Evolutionary conservation across 331 rosid species (phyloP).

Genomic region (Rosa hybrid): DNA sequence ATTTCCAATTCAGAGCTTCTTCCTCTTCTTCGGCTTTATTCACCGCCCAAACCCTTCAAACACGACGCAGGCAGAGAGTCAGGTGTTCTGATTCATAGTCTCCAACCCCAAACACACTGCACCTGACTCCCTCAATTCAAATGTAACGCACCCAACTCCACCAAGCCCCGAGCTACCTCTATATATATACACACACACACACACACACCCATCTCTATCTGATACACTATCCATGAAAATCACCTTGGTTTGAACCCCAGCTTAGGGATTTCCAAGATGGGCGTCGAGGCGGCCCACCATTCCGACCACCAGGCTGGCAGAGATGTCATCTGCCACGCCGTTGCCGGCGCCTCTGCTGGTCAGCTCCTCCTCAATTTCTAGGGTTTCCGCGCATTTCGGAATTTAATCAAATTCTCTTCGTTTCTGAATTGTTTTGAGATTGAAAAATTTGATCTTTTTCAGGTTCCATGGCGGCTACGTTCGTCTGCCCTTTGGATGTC

Average conservation of each 20-base stretch:
- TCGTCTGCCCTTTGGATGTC: constrained; percentile 95
- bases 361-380: constrained; percentile 11
- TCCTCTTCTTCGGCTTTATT: background rate
- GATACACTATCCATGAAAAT: constrained; percentile 10
- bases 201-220: background rate
- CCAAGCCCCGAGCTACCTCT: background rate
- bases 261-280: constrained; percentile 43
- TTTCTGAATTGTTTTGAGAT: background rate
- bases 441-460: constrained; percentile 27
- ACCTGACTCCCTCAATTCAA: background rate
- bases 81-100: background rate
- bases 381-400: constrained; percentile 20
- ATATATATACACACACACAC: no score
- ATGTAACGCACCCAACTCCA: background rate
- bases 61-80: background rate
- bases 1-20: background rate
- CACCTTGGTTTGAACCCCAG: constrained; percentile 2
- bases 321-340: constrained; percentile 61
- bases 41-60: constrained; percentile 22
- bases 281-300: constrained; percentile 38
- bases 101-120: constrained; percentile 2
- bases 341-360: constrained; percentile 95
- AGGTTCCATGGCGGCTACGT: constrained; percentile 95
- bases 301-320: constrained; percentile 37
- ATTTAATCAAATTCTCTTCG: background rate